Evolutionary conservation across 192 early-diverging fungal genomes (phyloP), one percentile per base, ranked within the genome.

Genomic region (Gaertneriomyces sp.): DNA sequence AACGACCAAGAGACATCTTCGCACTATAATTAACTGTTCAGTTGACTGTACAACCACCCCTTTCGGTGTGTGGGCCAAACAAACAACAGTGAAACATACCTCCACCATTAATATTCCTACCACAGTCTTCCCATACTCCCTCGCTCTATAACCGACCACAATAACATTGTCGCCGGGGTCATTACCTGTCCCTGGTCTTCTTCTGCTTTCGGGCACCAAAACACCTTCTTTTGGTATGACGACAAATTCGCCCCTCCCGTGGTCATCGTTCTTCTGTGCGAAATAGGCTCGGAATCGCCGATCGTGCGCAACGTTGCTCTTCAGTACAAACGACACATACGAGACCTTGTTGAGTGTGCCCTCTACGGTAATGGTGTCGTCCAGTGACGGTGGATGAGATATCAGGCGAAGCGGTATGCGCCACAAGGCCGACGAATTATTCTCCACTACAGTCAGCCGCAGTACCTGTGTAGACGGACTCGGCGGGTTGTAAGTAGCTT

Each of bases 341-440:
- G 63, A 63, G 3, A 76, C 41, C 60, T 79, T 83, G 70, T 75
- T 77, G 65, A 75, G 66, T 4, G 64, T 44, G 10, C 81, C 81
- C 53, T 83, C 77, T 62, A 83, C 79, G 12, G 71, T 52, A 41
- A 83, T 83, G 1, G 70, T 70, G 53, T 83, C 81, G 69, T 83
- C 81, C 4, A 81, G 60, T 7, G 70, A 49, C 19, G 79, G 77
- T 6, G 69, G 69, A 17, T 64, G 73, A 4, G 76, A 62, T 7
- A 69, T 46, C 9, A 83, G 52, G 6, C 67, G 60, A 19, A 81
- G 46, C 16, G 78, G 77, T 44, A 69, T 72, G 16, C 66, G 46
- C 76, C 76, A 83, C 7, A 60, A 39, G 10, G 61, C 54, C 6
- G 69, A 69, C 11, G 70, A 71, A 11, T 60, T 25, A 14, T 55